phyloP scores from a whole-genome alignment of 805 yeast genomes.

The Cyberlindnera maclurae region DNA sequence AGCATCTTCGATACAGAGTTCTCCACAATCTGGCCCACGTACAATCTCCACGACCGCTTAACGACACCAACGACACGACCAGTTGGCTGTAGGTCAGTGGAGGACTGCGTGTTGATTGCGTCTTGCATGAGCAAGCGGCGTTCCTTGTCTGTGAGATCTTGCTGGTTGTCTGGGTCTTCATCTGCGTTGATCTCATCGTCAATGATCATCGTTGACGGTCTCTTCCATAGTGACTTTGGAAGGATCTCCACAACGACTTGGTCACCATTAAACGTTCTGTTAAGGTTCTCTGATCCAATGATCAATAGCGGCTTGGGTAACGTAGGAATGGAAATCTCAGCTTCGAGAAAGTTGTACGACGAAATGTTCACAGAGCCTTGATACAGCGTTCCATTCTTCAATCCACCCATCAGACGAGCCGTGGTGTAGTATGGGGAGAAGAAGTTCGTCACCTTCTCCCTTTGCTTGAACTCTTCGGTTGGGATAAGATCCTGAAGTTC shows the following conservation, averaged over 20 bases:
- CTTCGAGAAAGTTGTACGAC: slow-evolving; percentile 84
- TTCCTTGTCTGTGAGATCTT: slow-evolving; percentile 54
- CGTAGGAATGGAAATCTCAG: slow-evolving; percentile 62
- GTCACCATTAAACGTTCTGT: slow-evolving; percentile 90
- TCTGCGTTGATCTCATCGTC: slow-evolving; percentile 36
- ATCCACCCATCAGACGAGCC: slow-evolving; percentile 84
- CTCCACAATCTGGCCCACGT: slow-evolving; percentile 89
- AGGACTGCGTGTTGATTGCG: slow-evolving; percentile 59
- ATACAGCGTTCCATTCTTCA: slow-evolving; percentile 77
- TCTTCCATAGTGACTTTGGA: slow-evolving; percentile 83
- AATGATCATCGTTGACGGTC: slow-evolving; percentile 69
- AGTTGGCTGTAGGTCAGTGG: slow-evolving; percentile 72
- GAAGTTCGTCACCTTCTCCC: slow-evolving; percentile 24
- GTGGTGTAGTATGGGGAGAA: slow-evolving; percentile 76
- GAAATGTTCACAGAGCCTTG: slow-evolving; percentile 81
- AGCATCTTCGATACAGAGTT: slow-evolving; percentile 54
- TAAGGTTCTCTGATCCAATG: slow-evolving; percentile 75
- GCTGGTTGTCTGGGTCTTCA: slow-evolving; percentile 37
- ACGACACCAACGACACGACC: slow-evolving; percentile 84
- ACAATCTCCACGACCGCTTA: slow-evolving; percentile 91
- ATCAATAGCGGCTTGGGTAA: slow-evolving; percentile 78
- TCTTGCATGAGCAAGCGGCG: slow-evolving; percentile 69
- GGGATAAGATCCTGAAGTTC: slow-evolving; percentile 77
- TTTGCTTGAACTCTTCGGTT: slow-evolving; percentile 29
- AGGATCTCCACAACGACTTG: slow-evolving; percentile 83